These are phyloP conservation scores for Liriodendron chinense DNA, from an alignment of 164 flowering plant genomes.

Conservation along the genomic window DNA sequence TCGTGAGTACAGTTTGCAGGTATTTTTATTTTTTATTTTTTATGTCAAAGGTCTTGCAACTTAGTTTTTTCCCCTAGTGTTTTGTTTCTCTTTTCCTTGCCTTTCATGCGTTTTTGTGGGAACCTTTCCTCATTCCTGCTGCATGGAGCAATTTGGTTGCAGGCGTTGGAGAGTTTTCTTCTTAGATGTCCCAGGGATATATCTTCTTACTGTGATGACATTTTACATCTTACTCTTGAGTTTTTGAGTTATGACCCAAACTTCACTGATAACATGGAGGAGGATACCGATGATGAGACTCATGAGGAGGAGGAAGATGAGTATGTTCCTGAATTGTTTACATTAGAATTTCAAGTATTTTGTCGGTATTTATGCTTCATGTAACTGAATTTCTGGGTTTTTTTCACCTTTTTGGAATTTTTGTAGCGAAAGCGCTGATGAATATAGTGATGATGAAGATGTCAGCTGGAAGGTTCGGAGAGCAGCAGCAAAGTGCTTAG, in stretches of 20 bases:
- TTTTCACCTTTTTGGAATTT: slow-evolving; percentile 1
- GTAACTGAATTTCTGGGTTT: background rate
- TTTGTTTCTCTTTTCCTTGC: background rate
- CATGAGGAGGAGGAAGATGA: slow-evolving; percentile 94
- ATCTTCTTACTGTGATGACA: slow-evolving; percentile 73
- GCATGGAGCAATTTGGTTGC: slow-evolving; percentile 16
- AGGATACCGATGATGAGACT: slow-evolving; percentile 87
- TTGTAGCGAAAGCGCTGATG: slow-evolving; percentile 89
- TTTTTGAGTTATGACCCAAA: slow-evolving; percentile 95
- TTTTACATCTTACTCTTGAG: slow-evolving; percentile 76
- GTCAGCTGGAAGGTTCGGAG: slow-evolving; percentile 98
- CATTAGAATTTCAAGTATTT: background rate
- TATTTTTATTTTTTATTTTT: slow-evolving; percentile 14
- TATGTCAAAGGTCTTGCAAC: background rate
- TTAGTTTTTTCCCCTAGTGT: background rate
- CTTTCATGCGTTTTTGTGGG: background rate
- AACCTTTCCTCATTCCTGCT: background rate
- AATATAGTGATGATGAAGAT: slow-evolving; percentile 99
- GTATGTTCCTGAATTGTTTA: slow-evolving; percentile 40
- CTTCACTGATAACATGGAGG: slow-evolving; percentile 98
- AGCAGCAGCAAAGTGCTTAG: slow-evolving; percentile 95
- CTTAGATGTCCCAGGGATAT: slow-evolving; percentile 95
- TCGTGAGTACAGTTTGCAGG: slow-evolving; percentile 99
- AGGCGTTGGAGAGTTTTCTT: slow-evolving; percentile 95
- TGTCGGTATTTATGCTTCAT: background rate